These are phyloP conservation scores for Clonostachys rhizophaga DNA, from an alignment of 2,329 filamentous ascomycete genomes.

Conservation along the genomic window DNA sequence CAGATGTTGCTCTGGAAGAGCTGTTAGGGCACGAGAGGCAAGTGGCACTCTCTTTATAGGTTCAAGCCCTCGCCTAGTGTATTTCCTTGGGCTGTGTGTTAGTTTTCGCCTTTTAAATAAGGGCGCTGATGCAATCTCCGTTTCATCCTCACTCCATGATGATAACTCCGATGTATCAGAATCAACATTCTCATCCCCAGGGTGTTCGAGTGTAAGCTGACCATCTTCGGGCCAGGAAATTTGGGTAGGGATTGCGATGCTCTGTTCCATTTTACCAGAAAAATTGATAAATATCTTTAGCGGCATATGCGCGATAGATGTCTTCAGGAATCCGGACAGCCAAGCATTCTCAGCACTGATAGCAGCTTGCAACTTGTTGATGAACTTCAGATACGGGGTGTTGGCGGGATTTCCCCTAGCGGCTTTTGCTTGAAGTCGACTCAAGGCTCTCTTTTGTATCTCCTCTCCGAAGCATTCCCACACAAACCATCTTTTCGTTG, in stretches of 20 bases:
- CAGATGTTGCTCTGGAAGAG: not conserved
- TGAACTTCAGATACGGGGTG: not conserved
- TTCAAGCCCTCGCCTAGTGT: not conserved
- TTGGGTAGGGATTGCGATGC: constrained; percentile 10
- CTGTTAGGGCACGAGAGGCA: constrained; percentile 1
- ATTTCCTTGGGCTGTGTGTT: too few relatives aligned
- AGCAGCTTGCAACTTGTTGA: too few relatives aligned
- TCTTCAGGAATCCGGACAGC: too few relatives aligned
- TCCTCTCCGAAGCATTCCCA: constrained; percentile 20
- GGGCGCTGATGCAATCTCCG: not conserved
- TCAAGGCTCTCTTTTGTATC: constrained; percentile 14
- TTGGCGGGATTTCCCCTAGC: not conserved
- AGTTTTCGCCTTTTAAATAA: not conserved
- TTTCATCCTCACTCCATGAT: constrained; percentile 9
- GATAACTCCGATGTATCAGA: not conserved
- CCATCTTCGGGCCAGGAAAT: constrained; percentile 15
- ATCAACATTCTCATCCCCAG: not conserved
- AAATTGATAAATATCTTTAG: not conserved
- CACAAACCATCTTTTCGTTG: constrained; percentile 26
- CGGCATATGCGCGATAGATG: too few relatives aligned
- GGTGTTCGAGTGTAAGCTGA: constrained; percentile 12
- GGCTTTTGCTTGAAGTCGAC: not conserved
- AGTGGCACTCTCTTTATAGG: constrained; percentile 3
- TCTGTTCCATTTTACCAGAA: constrained; percentile 12
- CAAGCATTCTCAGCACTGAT: too few relatives aligned